A percentile compares a stretch with the other conserved stretches of the same genome.
Evolutionary conservation across 164 flowering plant species (phyloP).

Genomic region (Piper betle): DNA sequence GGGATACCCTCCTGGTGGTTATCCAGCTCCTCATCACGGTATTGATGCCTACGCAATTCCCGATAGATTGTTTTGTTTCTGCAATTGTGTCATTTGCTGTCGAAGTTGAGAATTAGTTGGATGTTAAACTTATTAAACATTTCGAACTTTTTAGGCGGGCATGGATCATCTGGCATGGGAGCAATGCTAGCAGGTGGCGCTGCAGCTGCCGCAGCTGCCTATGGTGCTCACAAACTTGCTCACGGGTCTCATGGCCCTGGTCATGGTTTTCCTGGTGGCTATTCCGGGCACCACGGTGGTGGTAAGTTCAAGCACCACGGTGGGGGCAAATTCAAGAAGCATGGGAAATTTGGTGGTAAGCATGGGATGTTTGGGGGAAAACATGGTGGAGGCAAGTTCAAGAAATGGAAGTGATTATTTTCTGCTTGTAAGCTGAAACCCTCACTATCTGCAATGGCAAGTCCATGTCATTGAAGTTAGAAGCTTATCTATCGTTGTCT

Average conservation of each 20-base stretch:
- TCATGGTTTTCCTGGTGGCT: slow-evolving; percentile 1
- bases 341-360: slow-evolving; percentile 19
- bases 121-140: background rate
- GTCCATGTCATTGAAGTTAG: too few relatives aligned
- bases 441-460: too few relatives aligned
- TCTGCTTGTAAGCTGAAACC: too few relatives aligned
- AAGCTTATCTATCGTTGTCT: too few relatives aligned
- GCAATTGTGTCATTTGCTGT: too few relatives aligned
- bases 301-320: slow-evolving; percentile 16
- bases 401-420: slow-evolving; percentile 54
- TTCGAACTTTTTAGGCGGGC: slow-evolving; percentile 13
- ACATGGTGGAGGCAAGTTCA: slow-evolving; percentile 37
- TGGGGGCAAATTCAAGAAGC: background rate
- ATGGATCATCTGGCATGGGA: slow-evolving; percentile 29
- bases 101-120: background rate
- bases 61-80: too few relatives aligned
- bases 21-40: slow-evolving; percentile 24
- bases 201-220: slow-evolving; percentile 75
- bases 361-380: slow-evolving; percentile 25
- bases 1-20: slow-evolving; percentile 13
- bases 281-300: slow-evolving; percentile 19
- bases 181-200: slow-evolving; percentile 5
- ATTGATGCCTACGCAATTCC: background rate
- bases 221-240: slow-evolving; percentile 40
- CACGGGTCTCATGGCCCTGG: slow-evolving; percentile 6